Evolutionary conservation across 805 yeast genomes (phyloP).

Genomic region (Schwanniomyces vanrijiae): DNA sequence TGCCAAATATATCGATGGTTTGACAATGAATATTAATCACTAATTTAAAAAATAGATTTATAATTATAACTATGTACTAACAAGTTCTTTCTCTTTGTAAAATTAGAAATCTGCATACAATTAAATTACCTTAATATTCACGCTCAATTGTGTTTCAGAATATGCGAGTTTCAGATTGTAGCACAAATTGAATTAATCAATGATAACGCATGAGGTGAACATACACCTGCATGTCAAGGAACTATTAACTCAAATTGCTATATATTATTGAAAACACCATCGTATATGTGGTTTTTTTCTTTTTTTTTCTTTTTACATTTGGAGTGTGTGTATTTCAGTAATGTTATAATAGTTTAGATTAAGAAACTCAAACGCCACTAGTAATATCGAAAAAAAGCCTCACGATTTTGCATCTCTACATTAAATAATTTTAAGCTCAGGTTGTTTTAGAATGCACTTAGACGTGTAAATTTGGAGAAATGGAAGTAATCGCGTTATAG

Average conservation of each 20-base stretch:
- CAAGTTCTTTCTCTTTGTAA: not conserved
- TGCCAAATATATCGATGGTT: not conserved
- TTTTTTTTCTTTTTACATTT: too few relatives aligned
- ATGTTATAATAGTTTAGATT: too few relatives aligned
- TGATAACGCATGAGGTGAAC: not conserved
- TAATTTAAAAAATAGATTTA: not conserved
- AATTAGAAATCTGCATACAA: not conserved
- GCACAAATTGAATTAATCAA: not conserved
- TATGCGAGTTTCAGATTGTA: constrained; percentile 1
- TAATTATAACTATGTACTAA: not conserved
- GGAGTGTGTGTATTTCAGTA: too few relatives aligned
- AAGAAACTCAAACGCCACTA: too few relatives aligned
- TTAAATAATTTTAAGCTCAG: too few relatives aligned
- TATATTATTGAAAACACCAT: not conserved
- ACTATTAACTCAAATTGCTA: not conserved
- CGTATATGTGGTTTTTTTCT: too few relatives aligned
- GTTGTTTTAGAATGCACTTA: too few relatives aligned
- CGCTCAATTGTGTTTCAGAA: constrained; percentile 1
- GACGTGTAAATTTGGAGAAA: too few relatives aligned
- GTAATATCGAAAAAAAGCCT: too few relatives aligned
- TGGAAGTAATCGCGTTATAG: too few relatives aligned
- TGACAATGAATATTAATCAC: not conserved
- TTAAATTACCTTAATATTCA: not conserved
- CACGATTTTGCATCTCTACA: too few relatives aligned
- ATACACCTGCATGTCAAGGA: not conserved